Evolutionary conservation across 1,284 basidiomycete genomes (phyloP), one percentile per base, ranked within the genome.

Genomic region (Melampsora larici-populina): DNA sequence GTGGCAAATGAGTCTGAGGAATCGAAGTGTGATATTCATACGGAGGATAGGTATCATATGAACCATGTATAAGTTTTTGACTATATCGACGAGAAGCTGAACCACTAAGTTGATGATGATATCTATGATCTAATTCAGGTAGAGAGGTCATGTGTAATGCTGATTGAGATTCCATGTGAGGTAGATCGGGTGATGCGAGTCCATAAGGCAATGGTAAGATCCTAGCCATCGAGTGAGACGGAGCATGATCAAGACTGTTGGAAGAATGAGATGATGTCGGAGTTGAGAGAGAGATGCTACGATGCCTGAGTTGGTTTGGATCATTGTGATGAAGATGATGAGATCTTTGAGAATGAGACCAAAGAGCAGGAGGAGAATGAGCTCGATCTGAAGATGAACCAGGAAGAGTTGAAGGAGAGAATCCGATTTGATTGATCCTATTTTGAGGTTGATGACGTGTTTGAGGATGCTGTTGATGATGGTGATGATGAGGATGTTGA

Each of bases 241-340:
- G 48, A 60, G 36, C 51, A 21, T 40, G 36, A 1, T 67, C 40
- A 11, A 43, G 63, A 8, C n/a, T 40, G n/a, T 33, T 51, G 49
- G 33, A 51, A 4, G 66, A 29, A 18, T 24, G 36, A 26, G 55
- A 69, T 58, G 51, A 48, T 17, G 74, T 40, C 33, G 63, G 67
- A 48, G 74, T 77, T 11, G 74, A 63, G 8, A 77, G 66, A 36
- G 74, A 31, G 29, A 77, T 26, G 40, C 55, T 69, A 29, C 66
- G 74, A 40, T 69, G 60, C n/a, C 67, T 49, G 29, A 77, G 26
- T 49, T 77, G 65, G 43, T 69, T 13, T 33, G 72, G 36, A 36
- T 76, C 64, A 21, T 51, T 58, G 7, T 18, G 33, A 31, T 64
- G 6, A 1, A 40, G 63, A 70, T 77, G 51, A 24, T 40, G 74